Base-by-base conservation (phyloP, 495 filamentous ascomycete genomes). In the Penicillium crystallinum region DNA sequence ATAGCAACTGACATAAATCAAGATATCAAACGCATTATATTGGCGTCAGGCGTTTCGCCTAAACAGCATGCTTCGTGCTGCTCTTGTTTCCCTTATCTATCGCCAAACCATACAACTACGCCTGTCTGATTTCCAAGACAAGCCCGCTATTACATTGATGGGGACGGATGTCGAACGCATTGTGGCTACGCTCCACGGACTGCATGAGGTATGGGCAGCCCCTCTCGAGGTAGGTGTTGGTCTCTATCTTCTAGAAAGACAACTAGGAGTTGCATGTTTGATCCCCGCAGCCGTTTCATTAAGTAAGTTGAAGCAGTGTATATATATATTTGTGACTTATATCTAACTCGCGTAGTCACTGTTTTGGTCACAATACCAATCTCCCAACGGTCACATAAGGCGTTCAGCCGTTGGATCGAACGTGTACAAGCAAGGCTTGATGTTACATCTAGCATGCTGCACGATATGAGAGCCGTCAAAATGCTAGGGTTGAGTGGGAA, bases 191-290 rank as follows among this genome's bases (percentile, higher is more conserved):
- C 60, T 73, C 19, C 42, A 61, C 17, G 40, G 34, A 25, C 46
- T 78, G 7, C 76, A 81, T 47, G 76, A 81, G 44, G 51, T 71
- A 12, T 81, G 77, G 77, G 79, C 77, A 0, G 67, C 74, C 30
- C 30, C 71, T 0, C 34, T 85, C 2, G 76, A 83, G 53, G 73
- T 84, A 0, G 55, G 62, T 1, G 56, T 85, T 30, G 83, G 77
- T 5, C 70, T 80, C 6, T 68, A 57, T 6, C 64, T 85, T 21
- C 54, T 86, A n/a, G 64, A 77, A 22, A 56, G 64, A 29, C 69
- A 83, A 54, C 61, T 84, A 15, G 76, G 79, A 6, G 77, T 72
- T 2, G 49, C 58, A 4, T 66, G 61, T 40, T 12, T 66, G 44
- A 71, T 71, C 0, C 81, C 83, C 12, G 62, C 80, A 38, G 68